Evolutionary conservation across 2,329 filamentous ascomycete species (phyloP), one percentile per base, ranked within the genome.

Genomic region (Chaetoscypha palmicola): DNA sequence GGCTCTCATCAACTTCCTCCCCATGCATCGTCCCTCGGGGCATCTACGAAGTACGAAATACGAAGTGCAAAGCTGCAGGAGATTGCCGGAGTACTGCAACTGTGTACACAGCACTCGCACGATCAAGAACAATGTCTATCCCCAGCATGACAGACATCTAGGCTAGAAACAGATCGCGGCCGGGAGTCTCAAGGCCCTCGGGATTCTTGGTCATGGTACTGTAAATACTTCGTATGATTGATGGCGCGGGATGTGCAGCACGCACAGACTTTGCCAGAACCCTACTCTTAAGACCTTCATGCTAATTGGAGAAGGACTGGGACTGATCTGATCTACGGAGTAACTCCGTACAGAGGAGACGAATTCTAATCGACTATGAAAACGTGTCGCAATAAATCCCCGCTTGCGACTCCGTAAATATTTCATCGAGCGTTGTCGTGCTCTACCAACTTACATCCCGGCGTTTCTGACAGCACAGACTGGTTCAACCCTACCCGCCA

Each of bases 391-490:
- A 28, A n/a, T n/a, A n/a, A n/a, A n/a, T n/a, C n/a, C n/a, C n/a
- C n/a, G n/a, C n/a, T n/a, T n/a, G n/a, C n/a, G 24, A 28, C 24
- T 7, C 24, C 24, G 7, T 28, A 10, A 10, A 16, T n/a, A 10
- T 17, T 33, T 17, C 24, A 33, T 17, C 31, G 10, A 5, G 10
- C 31, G 5, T 16, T 16, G 34, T 30, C 26, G 31, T 33, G 41
- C 23, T 35, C 38, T 24, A 21, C 28, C 38, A 33, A 34, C 30
- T 28, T 16, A n/a, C 20, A 46, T 36, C 52, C 52, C 30, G 30
- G 50, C 35, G 22, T 14, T 47, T 44, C 24, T 55, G 52, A 55
- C 53, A 55, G 50, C 39, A 40, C 36, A 35, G 45, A 37, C 38
- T 47, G 41, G 42, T 4, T 17, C n/a, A 47, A 26, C 43, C 41